Evolutionary conservation across 2,329 filamentous ascomycete species (phyloP), one percentile per base, ranked within the genome.

Genomic region (Hortaea werneckii): DNA sequence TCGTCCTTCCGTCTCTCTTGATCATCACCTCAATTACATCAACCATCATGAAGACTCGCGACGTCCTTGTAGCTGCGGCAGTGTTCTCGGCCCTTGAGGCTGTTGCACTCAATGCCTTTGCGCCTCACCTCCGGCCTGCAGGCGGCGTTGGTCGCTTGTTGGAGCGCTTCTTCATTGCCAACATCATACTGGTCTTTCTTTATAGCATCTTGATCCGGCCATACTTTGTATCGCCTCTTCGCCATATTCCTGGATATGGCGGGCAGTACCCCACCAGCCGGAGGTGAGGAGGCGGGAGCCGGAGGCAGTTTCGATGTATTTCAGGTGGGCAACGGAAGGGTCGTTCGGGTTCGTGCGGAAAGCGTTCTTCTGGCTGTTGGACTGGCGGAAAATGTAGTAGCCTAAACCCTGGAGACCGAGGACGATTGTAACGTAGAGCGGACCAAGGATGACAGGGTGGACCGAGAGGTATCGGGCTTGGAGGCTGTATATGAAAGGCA

Each of bases 341-440:
- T 95, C 86, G 30, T 82, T 73, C 28, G 89, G 89, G 65, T 95
- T 80, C 32, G 80, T 94, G 48, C 92, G 82, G 80, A 96, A 96
- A 26, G 78, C 77, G 68, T 95, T 94, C 80, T 96, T 96, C 70
- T 95, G 82, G 66, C 80, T 87, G 75, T 96, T 96, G 63, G 87
- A 80, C n/a, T 83, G 75, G 48, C 90, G 88, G 80, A 96, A 96
- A 64, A 95, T 88, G 64, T 78, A 83, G 68, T 90, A 94, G n/a
- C 87, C 89, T 1, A 77, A 61, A 0, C 72, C 72, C 44, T 90
- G 80, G 10, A 94, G 74, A 4, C 73, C 74, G 28, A 85, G 65
- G 42, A 92, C 82, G 7, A 73, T 74, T 1, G 75, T 67, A 10
- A 87, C 72, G 8, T 85, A 85, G 9, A 71, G 58, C 32, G 78